phyloP scores from a whole-genome alignment of 805 yeast species.

The Lachancea lanzarotensis region DNA sequence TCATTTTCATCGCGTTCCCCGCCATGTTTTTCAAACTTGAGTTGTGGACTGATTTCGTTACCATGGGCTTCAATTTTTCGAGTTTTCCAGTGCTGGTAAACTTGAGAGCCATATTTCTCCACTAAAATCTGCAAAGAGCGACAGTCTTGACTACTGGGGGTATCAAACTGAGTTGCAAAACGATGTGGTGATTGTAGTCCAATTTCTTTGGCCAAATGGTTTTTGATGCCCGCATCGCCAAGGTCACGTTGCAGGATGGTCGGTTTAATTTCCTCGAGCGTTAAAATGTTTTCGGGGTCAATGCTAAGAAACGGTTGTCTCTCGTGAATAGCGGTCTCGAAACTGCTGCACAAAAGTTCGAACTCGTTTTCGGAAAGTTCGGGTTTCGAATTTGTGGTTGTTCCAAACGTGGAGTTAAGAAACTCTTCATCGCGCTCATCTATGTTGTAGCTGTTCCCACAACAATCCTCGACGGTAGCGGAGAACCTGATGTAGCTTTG shows the following conservation, averaged over 20 bases:
- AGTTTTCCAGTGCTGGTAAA: conserved; percentile 76
- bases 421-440: conserved; percentile 83
- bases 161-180: conserved; percentile 50
- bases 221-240: conserved; percentile 47
- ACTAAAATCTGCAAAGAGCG: conserved; percentile 46
- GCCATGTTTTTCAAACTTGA: conserved; percentile 74
- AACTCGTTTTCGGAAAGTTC: conserved; percentile 77
- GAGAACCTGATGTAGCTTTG: conserved; percentile 78
- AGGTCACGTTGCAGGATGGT: conserved; percentile 39
- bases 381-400: background rate
- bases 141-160: conserved; percentile 31
- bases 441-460: conserved; percentile 79
- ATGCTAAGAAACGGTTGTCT: conserved; percentile 83
- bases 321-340: conserved; percentile 68
- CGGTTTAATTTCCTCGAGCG: conserved; percentile 61
- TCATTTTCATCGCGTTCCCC: conserved; percentile 86
- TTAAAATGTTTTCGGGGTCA: conserved; percentile 72
- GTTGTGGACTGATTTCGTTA: conserved; percentile 59
- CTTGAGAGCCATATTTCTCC: conserved; percentile 52
- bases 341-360: conserved; percentile 65
- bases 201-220: conserved; percentile 49
- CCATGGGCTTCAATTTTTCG: conserved; percentile 71
- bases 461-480: conserved; percentile 93
- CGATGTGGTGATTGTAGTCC: conserved; percentile 36
- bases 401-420: conserved; percentile 33